phyloP scores from a whole-genome alignment of 1,284 basidiomycete genomes.

The Moesziomyces antarcticus region DNA sequence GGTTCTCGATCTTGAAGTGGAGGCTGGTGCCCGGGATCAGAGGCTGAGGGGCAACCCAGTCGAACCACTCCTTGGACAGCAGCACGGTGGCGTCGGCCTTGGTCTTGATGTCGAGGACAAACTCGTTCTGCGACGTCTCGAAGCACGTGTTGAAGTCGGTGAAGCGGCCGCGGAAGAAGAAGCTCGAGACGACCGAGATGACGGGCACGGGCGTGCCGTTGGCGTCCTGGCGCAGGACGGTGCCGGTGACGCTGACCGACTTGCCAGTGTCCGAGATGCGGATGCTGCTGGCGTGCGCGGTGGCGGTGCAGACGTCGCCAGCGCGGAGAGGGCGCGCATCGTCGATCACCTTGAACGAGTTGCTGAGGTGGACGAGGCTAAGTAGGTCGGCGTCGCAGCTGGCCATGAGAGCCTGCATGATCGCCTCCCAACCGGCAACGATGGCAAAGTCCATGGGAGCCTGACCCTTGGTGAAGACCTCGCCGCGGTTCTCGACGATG shows the following conservation, averaged over 20 bases:
- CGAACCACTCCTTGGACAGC: constrained; percentile 97
- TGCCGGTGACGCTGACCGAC: constrained; percentile 58
- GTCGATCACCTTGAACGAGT: constrained; percentile 89
- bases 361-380: constrained; percentile 94
- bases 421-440: constrained; percentile 84
- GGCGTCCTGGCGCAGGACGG: constrained; percentile 52
- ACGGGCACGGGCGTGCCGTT: constrained; percentile 83
- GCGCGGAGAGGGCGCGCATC: constrained; percentile 81
- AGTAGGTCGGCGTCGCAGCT: constrained; percentile 72
- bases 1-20: constrained; percentile 87
- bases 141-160: constrained; percentile 95
- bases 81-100: constrained; percentile 89
- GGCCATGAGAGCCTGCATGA: constrained; percentile 65
- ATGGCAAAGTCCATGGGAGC: constrained; percentile 97
- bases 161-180: constrained; percentile 96
- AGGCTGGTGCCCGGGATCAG: constrained; percentile 80
- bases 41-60: constrained; percentile 85
- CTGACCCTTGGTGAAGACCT: constrained; percentile 78
- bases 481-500: constrained; percentile 91
- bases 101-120: constrained; percentile 79
- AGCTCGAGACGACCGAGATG: constrained; percentile 92
- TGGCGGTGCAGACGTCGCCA: constrained; percentile 89
- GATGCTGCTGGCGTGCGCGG: constrained; percentile 88
- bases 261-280: constrained; percentile 92
- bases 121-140: constrained; percentile 84